phyloP scores from a whole-genome alignment of 768 basidiomycete genomes.

The Rhizopogon rudus region DNA sequence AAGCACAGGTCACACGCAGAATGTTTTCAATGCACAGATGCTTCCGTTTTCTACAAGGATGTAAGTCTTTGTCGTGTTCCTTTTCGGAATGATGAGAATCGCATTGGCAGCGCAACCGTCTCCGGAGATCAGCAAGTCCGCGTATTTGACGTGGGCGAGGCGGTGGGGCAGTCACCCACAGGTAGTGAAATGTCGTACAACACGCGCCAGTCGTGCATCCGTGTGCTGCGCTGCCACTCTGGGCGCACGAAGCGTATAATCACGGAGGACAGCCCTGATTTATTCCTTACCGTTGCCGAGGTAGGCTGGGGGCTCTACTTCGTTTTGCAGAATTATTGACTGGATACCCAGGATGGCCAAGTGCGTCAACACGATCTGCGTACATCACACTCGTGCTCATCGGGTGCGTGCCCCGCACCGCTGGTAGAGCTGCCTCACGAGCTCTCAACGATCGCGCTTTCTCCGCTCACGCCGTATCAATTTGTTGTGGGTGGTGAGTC shows the following conservation, averaged over 20 bases:
- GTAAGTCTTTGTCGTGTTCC: constrained; percentile 37
- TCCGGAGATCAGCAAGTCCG: constrained; percentile 73
- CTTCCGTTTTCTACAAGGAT: constrained; percentile 76
- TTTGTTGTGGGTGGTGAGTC: constrained; percentile 84
- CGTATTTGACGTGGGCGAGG: constrained; percentile 64
- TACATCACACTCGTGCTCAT: constrained; percentile 56
- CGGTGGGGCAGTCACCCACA: constrained; percentile 31
- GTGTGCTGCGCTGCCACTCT: constrained; percentile 63
- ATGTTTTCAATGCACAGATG: constrained; percentile 84
- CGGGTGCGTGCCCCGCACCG: constrained; percentile 59
- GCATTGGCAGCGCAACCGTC: constrained; percentile 54
- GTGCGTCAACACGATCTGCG: constrained; percentile 88
- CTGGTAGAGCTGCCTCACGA: constrained; percentile 61
- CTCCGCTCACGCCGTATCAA: constrained; percentile 76
- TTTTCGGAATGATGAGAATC: constrained; percentile 1
- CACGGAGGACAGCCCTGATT: constrained; percentile 72
- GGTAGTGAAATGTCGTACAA: constrained; percentile 43
- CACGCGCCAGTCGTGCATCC: constrained; percentile 42
- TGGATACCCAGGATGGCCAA: constrained; percentile 62
- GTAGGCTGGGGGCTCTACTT: constrained; percentile 29
- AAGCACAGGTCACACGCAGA: constrained; percentile 72
- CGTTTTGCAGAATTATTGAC: constrained; percentile 15
- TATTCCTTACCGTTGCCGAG: constrained; percentile 79
- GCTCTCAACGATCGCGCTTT: constrained; percentile 70
- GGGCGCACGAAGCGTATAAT: constrained; percentile 74